Evolutionary conservation across 768 basidiomycete genomes (phyloP).

Genomic region (Imleria badia): DNA sequence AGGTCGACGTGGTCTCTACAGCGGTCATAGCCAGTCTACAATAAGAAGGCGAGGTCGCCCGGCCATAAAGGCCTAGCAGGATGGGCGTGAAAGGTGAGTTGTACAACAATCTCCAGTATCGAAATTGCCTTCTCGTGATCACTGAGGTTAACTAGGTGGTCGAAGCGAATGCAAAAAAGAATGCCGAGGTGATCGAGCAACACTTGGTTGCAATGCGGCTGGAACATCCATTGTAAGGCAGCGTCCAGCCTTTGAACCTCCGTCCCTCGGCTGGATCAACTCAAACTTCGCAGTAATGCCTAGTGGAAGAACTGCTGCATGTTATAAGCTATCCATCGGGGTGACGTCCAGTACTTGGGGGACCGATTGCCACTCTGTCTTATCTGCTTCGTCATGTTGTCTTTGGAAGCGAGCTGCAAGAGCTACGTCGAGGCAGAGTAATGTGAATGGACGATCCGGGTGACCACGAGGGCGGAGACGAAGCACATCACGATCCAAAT

Average conservation of each 20-base stretch:
- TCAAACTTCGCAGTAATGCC: neutral
- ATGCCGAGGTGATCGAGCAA: neutral
- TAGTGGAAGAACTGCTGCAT: neutral
- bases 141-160: no score
- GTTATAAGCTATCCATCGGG: no score
- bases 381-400: neutral
- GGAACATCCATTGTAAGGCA: neutral
- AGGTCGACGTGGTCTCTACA: no score
- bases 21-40: no score
- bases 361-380: neutral
- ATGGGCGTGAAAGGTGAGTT: no score
- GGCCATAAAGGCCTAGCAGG: no score
- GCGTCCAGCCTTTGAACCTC: neutral
- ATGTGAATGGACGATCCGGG: neutral
- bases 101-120: no score
- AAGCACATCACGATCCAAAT: neutral
- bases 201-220: neutral
- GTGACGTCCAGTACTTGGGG: neutral
- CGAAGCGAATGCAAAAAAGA: neutral
- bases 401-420: constrained; percentile 8
- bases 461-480: neutral
- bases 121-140: no score
- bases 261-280: neutral
- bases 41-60: no score
- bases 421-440: constrained; percentile 2